phyloP scores from a whole-genome alignment of 257 asterid species.

The Solanum pennellii region DNA sequence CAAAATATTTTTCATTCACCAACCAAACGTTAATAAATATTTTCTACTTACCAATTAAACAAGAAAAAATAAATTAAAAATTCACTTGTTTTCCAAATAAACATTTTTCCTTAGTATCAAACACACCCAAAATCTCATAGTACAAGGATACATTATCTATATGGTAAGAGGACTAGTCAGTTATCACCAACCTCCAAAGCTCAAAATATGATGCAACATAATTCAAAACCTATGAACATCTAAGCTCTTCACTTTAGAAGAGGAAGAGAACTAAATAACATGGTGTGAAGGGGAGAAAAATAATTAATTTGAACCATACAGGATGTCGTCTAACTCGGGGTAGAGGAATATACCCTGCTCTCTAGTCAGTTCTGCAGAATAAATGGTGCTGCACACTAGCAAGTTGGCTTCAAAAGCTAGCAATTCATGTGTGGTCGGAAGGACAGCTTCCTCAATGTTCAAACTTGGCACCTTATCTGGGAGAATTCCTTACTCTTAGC shows the following conservation, averaged over 20 bases:
- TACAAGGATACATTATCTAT: neutral
- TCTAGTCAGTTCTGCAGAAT: neutral
- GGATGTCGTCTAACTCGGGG: neutral
- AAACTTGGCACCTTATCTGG: neutral
- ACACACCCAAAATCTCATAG: neutral
- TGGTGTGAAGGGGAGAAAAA: neutral
- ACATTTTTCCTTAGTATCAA: neutral
- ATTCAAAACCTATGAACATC: neutral
- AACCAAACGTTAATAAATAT: too few species aligned
- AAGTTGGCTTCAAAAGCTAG: neutral
- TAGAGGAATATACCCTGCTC: neutral
- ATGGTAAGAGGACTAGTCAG: neutral
- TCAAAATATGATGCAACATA: neutral
- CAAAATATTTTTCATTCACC: too few species aligned
- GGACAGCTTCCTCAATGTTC: neutral
- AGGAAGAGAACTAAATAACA: neutral
- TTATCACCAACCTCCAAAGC: neutral
- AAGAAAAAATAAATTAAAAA: too few species aligned
- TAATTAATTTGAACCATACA: neutral
- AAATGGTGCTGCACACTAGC: neutral
- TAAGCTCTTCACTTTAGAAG: neutral
- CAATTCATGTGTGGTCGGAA: neutral
- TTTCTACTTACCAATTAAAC: too few species aligned
- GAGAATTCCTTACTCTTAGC: constrained; percentile 12
- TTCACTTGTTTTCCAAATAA: too few species aligned